Base-by-base conservation (phyloP, 306 rosid genomes). In the Cicer yamashitae region DNA sequence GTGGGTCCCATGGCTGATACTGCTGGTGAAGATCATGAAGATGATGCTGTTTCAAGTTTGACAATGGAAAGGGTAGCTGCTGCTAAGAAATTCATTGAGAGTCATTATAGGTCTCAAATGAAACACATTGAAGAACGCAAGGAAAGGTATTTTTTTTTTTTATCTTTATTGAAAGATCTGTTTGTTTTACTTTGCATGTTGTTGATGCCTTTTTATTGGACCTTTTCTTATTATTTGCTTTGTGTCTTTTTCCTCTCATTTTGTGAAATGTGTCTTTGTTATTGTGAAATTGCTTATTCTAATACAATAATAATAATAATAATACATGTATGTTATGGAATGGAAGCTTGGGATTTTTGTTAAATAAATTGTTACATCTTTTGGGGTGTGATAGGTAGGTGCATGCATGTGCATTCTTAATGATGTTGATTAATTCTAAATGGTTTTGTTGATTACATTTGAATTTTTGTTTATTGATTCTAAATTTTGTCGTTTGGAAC, bases 31-130 rank as follows among this genome's bases (percentile, higher is more conserved):
- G 70, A 58, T 7, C 70, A n/a, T 37, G 85, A 70, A 8, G 73
- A 54, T 54, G 46, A 39, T 46, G 88, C 66, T 61, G 96, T 84
- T 39, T 94, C 98, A 56, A 90, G 88, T 84, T 73, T 94, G 77
- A 94, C 98, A 44, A 34, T 94, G 84, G 98, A 94, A 85, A 88
- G 87, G 82, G 98, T 91, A 9, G 97, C 91, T 72, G 96, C 84
- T 5, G 98, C 98, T 12, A 94, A 94, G 82, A 89, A 91, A 84
- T 94, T 84, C 83, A 94, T 91, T 43, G 98, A 91, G 83, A 85
- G 52, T 18, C 98, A 94, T 84, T 94, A 91, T 83, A 90, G 67
- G 82, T 73, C 97, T 80, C 98, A 91, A 60, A 87, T 53, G 89
- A 94, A 81, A 74, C 93, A 83, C 72, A 84, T 91, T 70, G 81